Conservation (phyloP, 192 early-diverging fungal species). For the Pilobolus umbonatus region DNA sequence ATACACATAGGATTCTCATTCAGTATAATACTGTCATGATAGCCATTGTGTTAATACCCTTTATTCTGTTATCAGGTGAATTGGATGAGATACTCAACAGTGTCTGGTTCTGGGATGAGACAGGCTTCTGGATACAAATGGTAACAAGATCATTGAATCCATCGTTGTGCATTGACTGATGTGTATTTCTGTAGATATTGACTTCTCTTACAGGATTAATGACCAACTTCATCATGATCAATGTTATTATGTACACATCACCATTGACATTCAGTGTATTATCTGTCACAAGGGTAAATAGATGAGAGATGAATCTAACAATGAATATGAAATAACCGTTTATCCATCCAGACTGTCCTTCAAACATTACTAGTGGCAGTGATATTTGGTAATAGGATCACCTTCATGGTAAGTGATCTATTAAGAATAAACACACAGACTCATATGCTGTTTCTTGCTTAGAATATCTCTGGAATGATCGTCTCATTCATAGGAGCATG, state of each 20-base stretch:
- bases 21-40: slow-evolving; percentile 56
- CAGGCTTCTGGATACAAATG: slow-evolving; percentile 54
- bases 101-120: slow-evolving; percentile 43
- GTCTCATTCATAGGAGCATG: slow-evolving; percentile 43
- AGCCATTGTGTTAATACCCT: slow-evolving; percentile 42
- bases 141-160: neutral
- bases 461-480: slow-evolving; percentile 46
- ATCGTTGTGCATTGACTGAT: neutral
- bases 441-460: neutral
- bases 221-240: slow-evolving; percentile 53
- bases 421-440: neutral
- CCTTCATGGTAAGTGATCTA: slow-evolving; percentile 39
- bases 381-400: slow-evolving; percentile 52
- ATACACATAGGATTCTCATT: slow-evolving; percentile 38
- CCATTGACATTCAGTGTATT: slow-evolving; percentile 56
- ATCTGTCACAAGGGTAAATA: slow-evolving; percentile 49
- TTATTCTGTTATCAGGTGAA: slow-evolving; percentile 51
- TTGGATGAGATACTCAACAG: slow-evolving; percentile 33
- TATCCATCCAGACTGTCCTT: slow-evolving; percentile 5
- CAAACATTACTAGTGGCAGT: slow-evolving; percentile 50
- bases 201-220: slow-evolving; percentile 50
- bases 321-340: no score
- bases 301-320: no score
- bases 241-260: slow-evolving; percentile 56
- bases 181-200: slow-evolving; percentile 13